These are phyloP conservation scores for Phyllostachys edulis DNA, from an alignment of 176 grass and related monocot species.

Conservation along the genomic window DNA sequence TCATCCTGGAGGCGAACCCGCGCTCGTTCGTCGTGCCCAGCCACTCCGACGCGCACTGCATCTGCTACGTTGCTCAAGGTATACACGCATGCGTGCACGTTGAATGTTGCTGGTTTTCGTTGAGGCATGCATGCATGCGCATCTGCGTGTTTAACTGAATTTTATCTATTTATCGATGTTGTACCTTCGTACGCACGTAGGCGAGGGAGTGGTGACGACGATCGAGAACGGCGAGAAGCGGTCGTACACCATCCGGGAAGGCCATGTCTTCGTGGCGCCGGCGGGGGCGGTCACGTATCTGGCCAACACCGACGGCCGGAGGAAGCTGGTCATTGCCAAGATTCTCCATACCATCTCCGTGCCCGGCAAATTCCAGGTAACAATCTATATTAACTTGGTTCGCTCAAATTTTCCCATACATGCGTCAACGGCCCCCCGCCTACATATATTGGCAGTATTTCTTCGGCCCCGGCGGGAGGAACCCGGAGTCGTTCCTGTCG, in stretches of 20 bases:
- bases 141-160: background rate
- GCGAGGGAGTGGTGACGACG: conserved; percentile 48
- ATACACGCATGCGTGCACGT: background rate
- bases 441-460: conserved; percentile 39
- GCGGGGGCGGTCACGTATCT: conserved; percentile 61
- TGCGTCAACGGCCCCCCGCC: background rate
- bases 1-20: conserved; percentile 53
- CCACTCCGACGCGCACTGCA: conserved; percentile 55
- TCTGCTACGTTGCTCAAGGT: conserved; percentile 72
- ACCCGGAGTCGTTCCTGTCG: conserved; percentile 50
- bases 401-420: background rate
- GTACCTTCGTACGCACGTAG: conserved; percentile 2
- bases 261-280: conserved; percentile 53
- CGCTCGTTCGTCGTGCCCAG: conserved; percentile 60
- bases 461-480: conserved; percentile 55
- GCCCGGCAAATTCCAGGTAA: conserved; percentile 60
- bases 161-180: background rate
- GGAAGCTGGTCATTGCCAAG: conserved; percentile 59
- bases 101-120: too few relatives aligned
- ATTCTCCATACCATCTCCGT: conserved; percentile 61
- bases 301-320: conserved; percentile 61
- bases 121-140: background rate
- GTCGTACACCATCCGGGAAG: conserved; percentile 51
- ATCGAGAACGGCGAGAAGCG: conserved; percentile 51
- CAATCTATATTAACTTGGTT: background rate